These are phyloP conservation scores for Farysia itapuensis DNA, from an alignment of 1,284 basidiomycete species.

Conservation along the genomic window DNA sequence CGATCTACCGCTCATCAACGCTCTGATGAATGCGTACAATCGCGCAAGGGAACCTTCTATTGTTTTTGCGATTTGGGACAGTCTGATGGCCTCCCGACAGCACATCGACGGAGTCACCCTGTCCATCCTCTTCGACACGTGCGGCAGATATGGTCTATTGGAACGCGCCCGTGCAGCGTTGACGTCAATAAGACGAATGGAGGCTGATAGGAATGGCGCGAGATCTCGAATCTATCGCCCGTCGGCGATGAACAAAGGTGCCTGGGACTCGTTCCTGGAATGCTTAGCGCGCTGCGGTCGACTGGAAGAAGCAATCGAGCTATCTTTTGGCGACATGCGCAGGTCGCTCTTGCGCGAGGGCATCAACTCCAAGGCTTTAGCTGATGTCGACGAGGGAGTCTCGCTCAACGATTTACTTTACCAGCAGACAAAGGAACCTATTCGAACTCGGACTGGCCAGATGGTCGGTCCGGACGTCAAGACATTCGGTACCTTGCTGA, in stretches of 20 bases:
- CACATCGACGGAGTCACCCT: constrained; percentile 70
- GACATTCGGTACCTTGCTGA: constrained; percentile 59
- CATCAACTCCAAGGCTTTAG: not conserved
- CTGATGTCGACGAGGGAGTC: not conserved
- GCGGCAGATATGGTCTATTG: constrained; percentile 66
- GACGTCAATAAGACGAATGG: constrained; percentile 8
- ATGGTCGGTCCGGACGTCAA: constrained; percentile 48
- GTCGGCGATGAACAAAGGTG: constrained; percentile 65
- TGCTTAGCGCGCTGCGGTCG: constrained; percentile 74
- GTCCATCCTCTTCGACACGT: constrained; percentile 81
- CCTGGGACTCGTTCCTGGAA: constrained; percentile 81
- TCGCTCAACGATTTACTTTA: constrained; percentile 3
- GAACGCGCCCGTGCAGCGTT: constrained; percentile 20
- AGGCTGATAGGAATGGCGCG: constrained; percentile 50
- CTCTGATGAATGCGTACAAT: constrained; percentile 87
- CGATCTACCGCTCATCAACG: constrained; percentile 76
- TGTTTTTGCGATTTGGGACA: constrained; percentile 79
- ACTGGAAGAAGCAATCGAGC: constrained; percentile 71
- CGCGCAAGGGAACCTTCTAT: constrained; percentile 71
- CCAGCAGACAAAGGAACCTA: constrained; percentile 4
- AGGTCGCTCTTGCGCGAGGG: constrained; percentile 9
- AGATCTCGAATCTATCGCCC: constrained; percentile 66
- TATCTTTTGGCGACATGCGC: constrained; percentile 70
- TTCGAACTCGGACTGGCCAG: constrained; percentile 9
- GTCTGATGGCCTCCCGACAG: constrained; percentile 62